Percentiles rank a stretch among this genome's conserved stretches.
These are phyloP conservation scores for Papiliotrema nemorosa DNA, from an alignment of 1,284 basidiomycete genomes.

Conservation along the genomic window DNA sequence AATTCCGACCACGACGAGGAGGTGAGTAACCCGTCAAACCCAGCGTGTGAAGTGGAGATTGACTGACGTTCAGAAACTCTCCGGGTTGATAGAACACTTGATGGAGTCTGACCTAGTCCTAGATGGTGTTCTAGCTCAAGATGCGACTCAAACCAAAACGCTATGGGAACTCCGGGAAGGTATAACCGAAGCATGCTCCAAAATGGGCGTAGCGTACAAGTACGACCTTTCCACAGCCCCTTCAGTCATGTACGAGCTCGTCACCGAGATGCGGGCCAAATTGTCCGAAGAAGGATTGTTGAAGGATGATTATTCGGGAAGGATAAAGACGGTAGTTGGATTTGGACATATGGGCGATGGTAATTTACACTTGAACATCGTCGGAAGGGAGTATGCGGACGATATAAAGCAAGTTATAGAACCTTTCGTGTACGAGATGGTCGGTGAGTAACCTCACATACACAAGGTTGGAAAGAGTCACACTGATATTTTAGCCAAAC, in stretches of 20 bases:
- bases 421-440: constrained; percentile 90
- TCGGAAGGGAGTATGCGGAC: constrained; percentile 71
- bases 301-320: constrained; percentile 48
- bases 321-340: constrained; percentile 55
- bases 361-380: constrained; percentile 88
- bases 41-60: too few species aligned
- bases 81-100: constrained; percentile 72
- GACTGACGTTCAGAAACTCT: constrained; percentile 70
- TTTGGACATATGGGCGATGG: constrained; percentile 96
- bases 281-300: constrained; percentile 71
- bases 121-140: constrained; percentile 91
- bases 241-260: constrained; percentile 81
- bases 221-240: constrained; percentile 95
- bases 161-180: constrained; percentile 95
- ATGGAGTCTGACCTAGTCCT: constrained; percentile 75
- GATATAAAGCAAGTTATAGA: constrained; percentile 83
- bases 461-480: too few species aligned
- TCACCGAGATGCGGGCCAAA: constrained; percentile 73
- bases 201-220: constrained; percentile 95
- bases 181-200: constrained; percentile 87
- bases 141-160: constrained; percentile 80
- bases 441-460: constrained; percentile 52
- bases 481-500: constrained; percentile 25
- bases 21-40: constrained; percentile 52
- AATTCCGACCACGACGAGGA: constrained; percentile 93